Evolutionary conservation across 2,329 filamentous ascomycete genomes (phyloP), one percentile per base, ranked within the genome.

Genomic region (Trichophyton simii): DNA sequence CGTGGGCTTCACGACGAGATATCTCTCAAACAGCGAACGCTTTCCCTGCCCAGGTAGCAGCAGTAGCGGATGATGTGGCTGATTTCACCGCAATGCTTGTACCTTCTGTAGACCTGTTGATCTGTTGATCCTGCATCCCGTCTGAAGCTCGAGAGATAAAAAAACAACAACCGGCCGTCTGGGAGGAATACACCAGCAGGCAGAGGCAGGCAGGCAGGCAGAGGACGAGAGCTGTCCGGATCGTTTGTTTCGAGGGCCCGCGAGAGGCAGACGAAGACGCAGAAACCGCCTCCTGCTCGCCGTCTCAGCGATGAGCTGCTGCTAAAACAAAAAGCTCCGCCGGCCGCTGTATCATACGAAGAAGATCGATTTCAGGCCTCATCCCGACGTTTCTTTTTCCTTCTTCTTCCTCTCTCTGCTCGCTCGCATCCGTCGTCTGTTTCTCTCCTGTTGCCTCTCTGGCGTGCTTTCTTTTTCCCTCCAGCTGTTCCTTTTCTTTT

Each of bases 51-150:
- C 22, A 18, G 20, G 20, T 15, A 54, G 6, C 20, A 54, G 6
- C 20, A 54, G 50, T 34, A 54, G 50, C 50, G 50, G 31, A 58
- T 58, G 55, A n/a, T 18, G 55, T 58, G 31, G 55, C 55, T 58
- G 11, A 36, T 58, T 58, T 58, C 55, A 58, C 55, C 55, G 55
- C 55, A n/a, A 58, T 58, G 55, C 55, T 41, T 41, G 31, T 38
- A 25, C 55, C n/a, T 22, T 41, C 28, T 38, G 34, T 58, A 38
- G 34, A 58, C 38, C 55, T 41, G 55, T 58, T 58, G 55, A 58
- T 58, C 55, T 25, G 38, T 41, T 58, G 55, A 58, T 42, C 31
- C 38, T 58, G 55, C 20, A 41, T 25, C 55, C 34, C 54, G 34
- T 36, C 34, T 9, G 25, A 28, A 38, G 55, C 34, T 41, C 34